Conservation (phyloP, 1,284 basidiomycete species). For the Thelephora terrestris region DNA sequence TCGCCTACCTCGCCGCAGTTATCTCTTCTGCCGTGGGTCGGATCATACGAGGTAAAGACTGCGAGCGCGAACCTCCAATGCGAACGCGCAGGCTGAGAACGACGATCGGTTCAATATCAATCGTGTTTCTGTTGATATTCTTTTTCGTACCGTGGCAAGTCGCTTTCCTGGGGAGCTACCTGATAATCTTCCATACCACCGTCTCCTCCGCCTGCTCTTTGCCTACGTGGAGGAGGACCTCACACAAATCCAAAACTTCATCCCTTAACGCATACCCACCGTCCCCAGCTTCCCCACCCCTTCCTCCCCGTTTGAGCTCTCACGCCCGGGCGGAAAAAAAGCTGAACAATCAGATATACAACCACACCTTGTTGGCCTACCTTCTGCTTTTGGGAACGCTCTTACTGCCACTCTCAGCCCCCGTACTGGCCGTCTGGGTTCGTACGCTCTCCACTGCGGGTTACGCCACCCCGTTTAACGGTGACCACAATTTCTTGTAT, state of each 20-base stretch:
- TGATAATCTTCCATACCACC: constrained; percentile 65
- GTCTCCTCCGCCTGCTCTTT: constrained; percentile 19
- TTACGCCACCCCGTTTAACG: constrained; percentile 60
- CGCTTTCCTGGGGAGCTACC: constrained; percentile 74
- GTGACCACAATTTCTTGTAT: constrained; percentile 66
- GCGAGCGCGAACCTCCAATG: neutral
- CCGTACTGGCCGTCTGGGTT: constrained; percentile 84
- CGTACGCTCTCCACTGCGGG: constrained; percentile 74
- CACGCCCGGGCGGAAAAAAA: neutral
- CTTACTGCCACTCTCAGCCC: constrained; percentile 72
- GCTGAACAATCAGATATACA: constrained; percentile 22
- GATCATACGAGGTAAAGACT: neutral
- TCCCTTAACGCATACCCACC: neutral
- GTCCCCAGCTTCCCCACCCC: neutral
- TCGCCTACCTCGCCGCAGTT: constrained; percentile 29
- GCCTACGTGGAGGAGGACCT: neutral
- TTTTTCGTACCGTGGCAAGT: constrained; percentile 85
- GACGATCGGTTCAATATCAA: constrained; percentile 45
- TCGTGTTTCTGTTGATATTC: constrained; percentile 60
- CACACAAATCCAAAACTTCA: neutral
- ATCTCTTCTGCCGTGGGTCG: too few relatives aligned
- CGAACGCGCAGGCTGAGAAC: constrained; percentile 28
- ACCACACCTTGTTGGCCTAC: constrained; percentile 42
- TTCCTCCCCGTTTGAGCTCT: neutral
- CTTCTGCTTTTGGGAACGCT: constrained; percentile 73